Conservation (phyloP, 352 stramenopile genomes). For the Globisporangium paroecandrum region DNA sequence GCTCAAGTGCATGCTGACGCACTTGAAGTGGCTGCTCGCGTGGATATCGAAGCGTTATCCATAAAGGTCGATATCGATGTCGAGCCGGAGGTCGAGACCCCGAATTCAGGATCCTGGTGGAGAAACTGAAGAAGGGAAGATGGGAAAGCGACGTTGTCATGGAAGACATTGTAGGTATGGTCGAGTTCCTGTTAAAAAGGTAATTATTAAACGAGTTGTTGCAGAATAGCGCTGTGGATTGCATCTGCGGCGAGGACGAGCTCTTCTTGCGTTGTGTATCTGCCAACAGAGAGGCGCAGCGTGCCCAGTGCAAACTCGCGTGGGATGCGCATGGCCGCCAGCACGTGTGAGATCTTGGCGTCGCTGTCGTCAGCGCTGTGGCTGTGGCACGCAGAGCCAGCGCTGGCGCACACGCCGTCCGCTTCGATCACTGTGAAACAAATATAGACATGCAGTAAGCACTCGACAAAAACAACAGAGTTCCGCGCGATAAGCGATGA, state of each 20-base stretch:
- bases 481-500: neutral
- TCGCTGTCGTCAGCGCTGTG: constrained; percentile 38
- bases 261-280: constrained; percentile 87
- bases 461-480: too few relatives aligned
- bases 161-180: neutral
- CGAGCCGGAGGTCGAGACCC: neutral
- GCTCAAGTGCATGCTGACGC: constrained; percentile 90
- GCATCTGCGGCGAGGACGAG: constrained; percentile 79
- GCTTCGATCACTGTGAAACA: constrained; percentile 60
- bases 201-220: constrained; percentile 27
- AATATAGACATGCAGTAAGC: too few relatives aligned
- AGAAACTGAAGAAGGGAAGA: neutral
- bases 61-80: constrained; percentile 6
- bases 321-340: constrained; percentile 92
- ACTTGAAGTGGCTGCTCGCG: constrained; percentile 91
- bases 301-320: constrained; percentile 90
- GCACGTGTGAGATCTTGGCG: constrained; percentile 85
- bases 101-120: neutral
- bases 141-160: neutral
- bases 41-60: constrained; percentile 89
- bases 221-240: constrained; percentile 59
- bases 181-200: neutral
- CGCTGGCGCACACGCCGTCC: constrained; percentile 85
- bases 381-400: constrained; percentile 93
- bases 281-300: constrained; percentile 92